These are phyloP conservation scores for Tranzscheliella williamsii DNA, from an alignment of 1,284 basidiomycete genomes.

Conservation along the genomic window DNA sequence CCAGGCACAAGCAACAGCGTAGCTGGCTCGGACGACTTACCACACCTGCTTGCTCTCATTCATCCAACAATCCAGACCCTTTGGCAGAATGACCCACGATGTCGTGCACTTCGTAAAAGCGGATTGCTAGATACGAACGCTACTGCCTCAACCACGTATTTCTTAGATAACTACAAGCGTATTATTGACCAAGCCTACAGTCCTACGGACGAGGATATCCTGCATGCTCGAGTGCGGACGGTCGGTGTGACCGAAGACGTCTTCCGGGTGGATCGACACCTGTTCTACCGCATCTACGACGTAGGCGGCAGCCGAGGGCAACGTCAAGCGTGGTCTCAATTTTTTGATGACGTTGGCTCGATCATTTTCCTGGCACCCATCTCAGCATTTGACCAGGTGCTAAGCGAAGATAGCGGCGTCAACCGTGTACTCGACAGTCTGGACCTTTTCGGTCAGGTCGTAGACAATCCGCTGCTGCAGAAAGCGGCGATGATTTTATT, in stretches of 20 bases:
- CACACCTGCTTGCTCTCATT: too few species aligned
- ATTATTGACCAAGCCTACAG: constrained; percentile 7
- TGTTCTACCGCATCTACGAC: constrained; percentile 41
- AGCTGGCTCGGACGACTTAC: too few species aligned
- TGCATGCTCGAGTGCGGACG: constrained; percentile 47
- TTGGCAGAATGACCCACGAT: too few species aligned
- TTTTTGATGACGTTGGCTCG: constrained; percentile 29
- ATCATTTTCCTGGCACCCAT: constrained; percentile 50
- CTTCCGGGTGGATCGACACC: constrained; percentile 23
- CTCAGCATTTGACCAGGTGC: constrained; percentile 43
- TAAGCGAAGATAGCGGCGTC: constrained; percentile 25
- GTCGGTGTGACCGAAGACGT: constrained; percentile 35
- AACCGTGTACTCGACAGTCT: constrained; percentile 41
- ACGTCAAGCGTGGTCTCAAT: constrained; percentile 37
- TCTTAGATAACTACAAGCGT: constrained; percentile 31
- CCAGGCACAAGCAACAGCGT: too few species aligned
- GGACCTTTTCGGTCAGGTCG: constrained; percentile 28
- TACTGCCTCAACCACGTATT: constrained; percentile 12
- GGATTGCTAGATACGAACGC: constrained; percentile 9
- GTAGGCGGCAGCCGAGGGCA: constrained; percentile 39
- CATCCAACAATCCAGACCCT: too few species aligned
- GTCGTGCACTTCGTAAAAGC: constrained; percentile 12
- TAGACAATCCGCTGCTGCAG: constrained; percentile 19
- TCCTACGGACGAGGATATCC: constrained; percentile 42
- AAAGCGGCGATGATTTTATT: constrained; percentile 39